phyloP scores from a whole-genome alignment of 805 yeast genomes.

The Starmera dryadoides region DNA sequence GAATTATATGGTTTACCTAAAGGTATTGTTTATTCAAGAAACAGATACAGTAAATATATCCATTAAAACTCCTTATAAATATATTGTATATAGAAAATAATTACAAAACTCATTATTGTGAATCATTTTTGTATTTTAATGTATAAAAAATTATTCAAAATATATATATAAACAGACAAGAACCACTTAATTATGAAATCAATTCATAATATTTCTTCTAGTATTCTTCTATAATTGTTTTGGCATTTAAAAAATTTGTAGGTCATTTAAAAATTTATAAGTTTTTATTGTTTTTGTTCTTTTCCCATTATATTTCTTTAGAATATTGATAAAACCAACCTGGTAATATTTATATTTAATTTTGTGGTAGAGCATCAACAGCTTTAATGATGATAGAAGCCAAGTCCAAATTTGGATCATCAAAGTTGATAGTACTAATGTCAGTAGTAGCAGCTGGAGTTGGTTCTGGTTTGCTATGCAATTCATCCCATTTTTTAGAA shows the following conservation, averaged over 20 bases:
- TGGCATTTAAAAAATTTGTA: no score
- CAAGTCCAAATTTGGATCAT: slow-evolving; percentile 86
- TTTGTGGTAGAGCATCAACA: slow-evolving; percentile 38
- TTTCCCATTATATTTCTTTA: neutral
- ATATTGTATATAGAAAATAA: no score
- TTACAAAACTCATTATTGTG: no score
- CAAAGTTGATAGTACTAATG: slow-evolving; percentile 57
- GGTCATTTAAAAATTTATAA: no score
- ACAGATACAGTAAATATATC: slow-evolving; percentile 30
- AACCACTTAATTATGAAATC: no score
- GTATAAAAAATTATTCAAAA: no score
- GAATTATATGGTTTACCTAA: slow-evolving; percentile 61
- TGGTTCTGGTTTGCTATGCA: slow-evolving; percentile 39
- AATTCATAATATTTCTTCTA: no score
- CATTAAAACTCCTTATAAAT: no score
- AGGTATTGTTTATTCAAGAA: slow-evolving; percentile 62
- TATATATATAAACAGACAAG: no score
- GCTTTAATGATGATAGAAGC: slow-evolving; percentile 62
- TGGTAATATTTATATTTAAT: neutral
- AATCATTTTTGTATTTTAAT: no score
- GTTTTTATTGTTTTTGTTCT: neutral
- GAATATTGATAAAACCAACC: no score
- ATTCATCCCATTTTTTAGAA: slow-evolving; percentile 77
- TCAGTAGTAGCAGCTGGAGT: slow-evolving; percentile 29
- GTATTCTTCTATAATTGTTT: no score